Evolutionary conservation across 2,329 filamentous ascomycete genomes (phyloP).

Genomic region (Hymenoscyphus fructigenus): DNA sequence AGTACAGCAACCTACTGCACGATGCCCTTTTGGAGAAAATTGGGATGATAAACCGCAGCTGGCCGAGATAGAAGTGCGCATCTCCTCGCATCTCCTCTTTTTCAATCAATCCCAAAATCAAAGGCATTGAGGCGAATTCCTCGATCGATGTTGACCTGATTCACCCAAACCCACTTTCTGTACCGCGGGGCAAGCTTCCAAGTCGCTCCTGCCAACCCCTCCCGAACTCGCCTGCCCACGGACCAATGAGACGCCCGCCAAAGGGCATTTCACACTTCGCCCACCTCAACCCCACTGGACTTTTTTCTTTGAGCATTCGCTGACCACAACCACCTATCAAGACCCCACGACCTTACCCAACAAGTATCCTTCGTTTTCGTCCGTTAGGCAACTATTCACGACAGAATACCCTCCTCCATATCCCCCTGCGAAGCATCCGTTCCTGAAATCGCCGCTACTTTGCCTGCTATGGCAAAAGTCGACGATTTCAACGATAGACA

Average conservation of each 20-base stretch:
- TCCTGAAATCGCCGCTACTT: conserved; percentile 37
- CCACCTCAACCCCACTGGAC: neutral
- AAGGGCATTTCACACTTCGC: conserved; percentile 4
- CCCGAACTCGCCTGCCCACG: neutral
- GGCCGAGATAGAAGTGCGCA: neutral
- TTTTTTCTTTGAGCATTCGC: conserved; percentile 11
- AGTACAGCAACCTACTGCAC: conserved; percentile 16
- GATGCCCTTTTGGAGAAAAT: conserved; percentile 10
- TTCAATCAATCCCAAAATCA: neutral
- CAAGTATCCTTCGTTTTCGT: neutral
- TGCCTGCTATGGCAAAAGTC: conserved; percentile 68
- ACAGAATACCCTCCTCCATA: neutral
- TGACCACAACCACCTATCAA: conserved; percentile 5
- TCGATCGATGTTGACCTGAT: too few relatives aligned
- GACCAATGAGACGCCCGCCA: conserved; percentile 8
- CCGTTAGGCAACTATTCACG: neutral
- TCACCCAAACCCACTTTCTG: too few relatives aligned
- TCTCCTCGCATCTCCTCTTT: neutral
- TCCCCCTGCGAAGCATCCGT: conserved; percentile 11
- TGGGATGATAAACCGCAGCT: neutral
- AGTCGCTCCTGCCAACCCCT: neutral
- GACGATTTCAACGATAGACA: conserved; percentile 69
- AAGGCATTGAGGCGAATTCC: neutral
- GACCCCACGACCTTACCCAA: neutral
- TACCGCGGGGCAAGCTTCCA: neutral